Conservation (phyloP, 345 rosid genomes). For the Salix exigua region DNA sequence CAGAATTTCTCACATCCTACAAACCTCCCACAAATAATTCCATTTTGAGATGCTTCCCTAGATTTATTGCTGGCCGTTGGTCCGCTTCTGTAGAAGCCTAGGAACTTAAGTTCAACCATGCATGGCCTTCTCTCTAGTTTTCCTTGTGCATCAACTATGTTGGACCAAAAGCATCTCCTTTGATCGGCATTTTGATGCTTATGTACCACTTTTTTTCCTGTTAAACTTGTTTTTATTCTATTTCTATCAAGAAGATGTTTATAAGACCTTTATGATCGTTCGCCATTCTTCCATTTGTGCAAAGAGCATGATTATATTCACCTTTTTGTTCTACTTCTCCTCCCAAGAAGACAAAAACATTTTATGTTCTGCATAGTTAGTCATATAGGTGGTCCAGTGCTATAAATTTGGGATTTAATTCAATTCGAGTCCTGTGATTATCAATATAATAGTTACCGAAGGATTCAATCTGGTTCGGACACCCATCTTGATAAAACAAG, state of each 20-base stretch:
- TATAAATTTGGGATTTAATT: no score
- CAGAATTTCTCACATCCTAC: slow-evolving; percentile 42
- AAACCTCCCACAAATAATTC: slow-evolving; percentile 28
- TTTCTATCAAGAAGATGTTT: not conserved
- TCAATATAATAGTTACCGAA: no score
- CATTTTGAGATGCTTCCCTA: slow-evolving; percentile 39
- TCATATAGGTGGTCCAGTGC: no score
- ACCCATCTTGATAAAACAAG: no score
- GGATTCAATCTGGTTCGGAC: no score
- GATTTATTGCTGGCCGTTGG: slow-evolving; percentile 20
- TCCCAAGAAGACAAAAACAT: no score
- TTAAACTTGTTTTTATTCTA: not conserved
- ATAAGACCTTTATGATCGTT: not conserved
- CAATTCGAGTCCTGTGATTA: no score
- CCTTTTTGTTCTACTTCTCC: no score
- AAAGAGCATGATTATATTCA: no score
- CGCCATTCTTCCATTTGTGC: not conserved
- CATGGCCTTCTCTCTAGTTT: not conserved
- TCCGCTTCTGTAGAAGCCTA: slow-evolving; percentile 21
- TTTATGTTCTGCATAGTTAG: no score
- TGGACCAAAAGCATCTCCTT: slow-evolving; percentile 16
- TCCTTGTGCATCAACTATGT: not conserved
- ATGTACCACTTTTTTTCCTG: not conserved
- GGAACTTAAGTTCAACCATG: not conserved
- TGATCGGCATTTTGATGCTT: slow-evolving; percentile 6